Conservation (phyloP, 768 basidiomycete species). For the Obba rivulosa region DNA sequence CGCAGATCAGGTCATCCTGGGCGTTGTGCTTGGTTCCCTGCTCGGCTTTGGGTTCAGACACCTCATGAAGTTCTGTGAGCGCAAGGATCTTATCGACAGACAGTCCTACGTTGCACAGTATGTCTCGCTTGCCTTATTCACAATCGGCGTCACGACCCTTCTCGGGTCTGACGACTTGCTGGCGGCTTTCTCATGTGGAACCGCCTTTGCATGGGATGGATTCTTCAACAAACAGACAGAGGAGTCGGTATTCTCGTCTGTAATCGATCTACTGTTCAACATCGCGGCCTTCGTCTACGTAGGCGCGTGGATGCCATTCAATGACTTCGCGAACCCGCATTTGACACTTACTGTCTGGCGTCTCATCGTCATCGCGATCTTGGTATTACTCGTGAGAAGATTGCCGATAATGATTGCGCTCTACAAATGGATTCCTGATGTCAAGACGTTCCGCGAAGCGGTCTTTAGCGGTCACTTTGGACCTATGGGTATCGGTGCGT, state of each 20-base stretch:
- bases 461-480: constrained; percentile 95
- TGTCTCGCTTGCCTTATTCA: constrained; percentile 75
- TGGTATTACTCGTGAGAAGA: constrained; percentile 77
- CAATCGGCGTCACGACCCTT: constrained; percentile 78
- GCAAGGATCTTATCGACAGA: constrained; percentile 82
- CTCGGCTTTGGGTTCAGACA: constrained; percentile 79
- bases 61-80: constrained; percentile 90
- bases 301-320: constrained; percentile 97
- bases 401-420: constrained; percentile 79
- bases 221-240: constrained; percentile 93
- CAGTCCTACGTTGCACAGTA: constrained; percentile 95
- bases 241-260: constrained; percentile 91
- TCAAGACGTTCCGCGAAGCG: constrained; percentile 92
- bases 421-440: constrained; percentile 92
- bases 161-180: constrained; percentile 92
- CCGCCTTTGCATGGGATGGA: constrained; percentile 95
- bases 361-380: constrained; percentile 75
- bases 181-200: constrained; percentile 91
- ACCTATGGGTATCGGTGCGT: constrained; percentile 70
- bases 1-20: constrained; percentile 76
- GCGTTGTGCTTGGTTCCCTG: constrained; percentile 65
- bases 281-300: constrained; percentile 93
- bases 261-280: constrained; percentile 95
- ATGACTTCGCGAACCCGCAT: constrained; percentile 58
- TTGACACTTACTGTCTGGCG: constrained; percentile 79